These are phyloP conservation scores for Spizellomyces punctatus DNA, from an alignment of 192 early-diverging fungal genomes.

Conservation along the genomic window DNA sequence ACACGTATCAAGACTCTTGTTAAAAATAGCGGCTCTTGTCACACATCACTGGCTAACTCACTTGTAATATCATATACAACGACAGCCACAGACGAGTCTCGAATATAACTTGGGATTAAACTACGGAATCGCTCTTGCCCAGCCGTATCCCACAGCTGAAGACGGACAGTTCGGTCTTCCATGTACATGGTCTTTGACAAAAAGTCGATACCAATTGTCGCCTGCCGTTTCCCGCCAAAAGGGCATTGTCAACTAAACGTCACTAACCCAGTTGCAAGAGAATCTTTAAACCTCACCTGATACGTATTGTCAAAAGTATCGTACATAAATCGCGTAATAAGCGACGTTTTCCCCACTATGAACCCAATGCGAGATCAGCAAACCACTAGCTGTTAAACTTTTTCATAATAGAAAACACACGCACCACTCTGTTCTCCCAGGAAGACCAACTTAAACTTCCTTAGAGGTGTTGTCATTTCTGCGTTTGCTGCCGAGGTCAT, in stretches of 20 bases:
- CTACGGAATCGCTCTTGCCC: constrained; percentile 98
- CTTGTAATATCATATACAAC: constrained; percentile 98
- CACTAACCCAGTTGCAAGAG: not conserved
- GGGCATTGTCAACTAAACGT: not conserved
- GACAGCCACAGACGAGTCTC: constrained; percentile 96
- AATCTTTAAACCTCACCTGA: constrained; percentile 53
- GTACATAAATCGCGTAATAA: constrained; percentile 99
- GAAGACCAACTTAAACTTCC: constrained; percentile 98
- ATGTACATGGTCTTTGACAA: constrained; percentile 99
- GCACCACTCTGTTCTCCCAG: constrained; percentile 97
- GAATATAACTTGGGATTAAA: constrained; percentile 97
- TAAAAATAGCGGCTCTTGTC: not conserved
- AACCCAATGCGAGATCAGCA: not conserved
- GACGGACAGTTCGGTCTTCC: constrained; percentile 94
- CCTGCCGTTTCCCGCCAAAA: constrained; percentile 45
- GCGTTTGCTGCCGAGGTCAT: constrained; percentile 35
- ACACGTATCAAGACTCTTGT: constrained; percentile 5
- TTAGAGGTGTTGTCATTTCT: constrained; percentile 42
- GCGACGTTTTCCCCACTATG: constrained; percentile 95
- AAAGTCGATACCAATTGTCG: constrained; percentile 99
- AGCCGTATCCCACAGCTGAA: constrained; percentile 99
- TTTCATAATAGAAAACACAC: not conserved
- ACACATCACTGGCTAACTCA: constrained; percentile 41
- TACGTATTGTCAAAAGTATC: constrained; percentile 99
- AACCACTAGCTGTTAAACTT: not conserved